Evolutionary conservation across 805 yeast genomes (phyloP).

Genomic region (Candida ulmi): DNA sequence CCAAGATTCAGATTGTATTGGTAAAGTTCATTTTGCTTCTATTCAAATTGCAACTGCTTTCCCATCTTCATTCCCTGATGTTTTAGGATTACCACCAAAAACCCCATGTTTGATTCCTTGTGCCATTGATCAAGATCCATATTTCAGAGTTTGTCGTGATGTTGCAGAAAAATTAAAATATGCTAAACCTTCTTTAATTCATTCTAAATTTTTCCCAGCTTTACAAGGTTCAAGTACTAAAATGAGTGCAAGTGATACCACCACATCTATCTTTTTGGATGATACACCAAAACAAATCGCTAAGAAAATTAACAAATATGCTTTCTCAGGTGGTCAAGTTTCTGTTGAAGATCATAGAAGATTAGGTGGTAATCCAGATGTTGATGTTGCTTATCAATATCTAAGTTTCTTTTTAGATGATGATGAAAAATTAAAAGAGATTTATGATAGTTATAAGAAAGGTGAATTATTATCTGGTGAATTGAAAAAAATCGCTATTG

Average conservation of each 20-base stretch:
- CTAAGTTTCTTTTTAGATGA: slow-evolving; percentile 85
- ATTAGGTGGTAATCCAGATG: slow-evolving; percentile 90
- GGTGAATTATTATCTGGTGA: slow-evolving; percentile 92
- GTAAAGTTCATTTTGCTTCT: slow-evolving; percentile 91
- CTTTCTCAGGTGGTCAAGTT: slow-evolving; percentile 90
- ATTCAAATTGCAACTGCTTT: slow-evolving; percentile 95
- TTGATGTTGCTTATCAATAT: slow-evolving; percentile 93
- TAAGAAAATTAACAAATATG: slow-evolving; percentile 93
- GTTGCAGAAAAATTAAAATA: slow-evolving; percentile 91
- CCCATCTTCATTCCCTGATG: slow-evolving; percentile 93
- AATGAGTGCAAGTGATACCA: slow-evolving; percentile 93
- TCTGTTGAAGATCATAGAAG: slow-evolving; percentile 86
- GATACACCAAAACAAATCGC: slow-evolving; percentile 89
- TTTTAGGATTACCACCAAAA: slow-evolving; percentile 78
- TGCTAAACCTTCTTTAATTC: slow-evolving; percentile 86
- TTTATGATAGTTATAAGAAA: slow-evolving; percentile 58
- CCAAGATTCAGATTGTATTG: slow-evolving; percentile 90
- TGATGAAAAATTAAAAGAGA: slow-evolving; percentile 64
- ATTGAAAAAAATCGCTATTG: slow-evolving; percentile 83
- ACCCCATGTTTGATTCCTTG: slow-evolving; percentile 97
- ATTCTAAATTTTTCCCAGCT: slow-evolving; percentile 96
- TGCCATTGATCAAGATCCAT: slow-evolving; percentile 99
- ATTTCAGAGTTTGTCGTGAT: slow-evolving; percentile 94
- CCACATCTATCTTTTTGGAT: slow-evolving; percentile 90
- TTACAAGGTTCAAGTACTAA: slow-evolving; percentile 93